Conservation (phyloP, 2,329 filamentous ascomycete genomes). For the Calonectria multiphialidica region DNA sequence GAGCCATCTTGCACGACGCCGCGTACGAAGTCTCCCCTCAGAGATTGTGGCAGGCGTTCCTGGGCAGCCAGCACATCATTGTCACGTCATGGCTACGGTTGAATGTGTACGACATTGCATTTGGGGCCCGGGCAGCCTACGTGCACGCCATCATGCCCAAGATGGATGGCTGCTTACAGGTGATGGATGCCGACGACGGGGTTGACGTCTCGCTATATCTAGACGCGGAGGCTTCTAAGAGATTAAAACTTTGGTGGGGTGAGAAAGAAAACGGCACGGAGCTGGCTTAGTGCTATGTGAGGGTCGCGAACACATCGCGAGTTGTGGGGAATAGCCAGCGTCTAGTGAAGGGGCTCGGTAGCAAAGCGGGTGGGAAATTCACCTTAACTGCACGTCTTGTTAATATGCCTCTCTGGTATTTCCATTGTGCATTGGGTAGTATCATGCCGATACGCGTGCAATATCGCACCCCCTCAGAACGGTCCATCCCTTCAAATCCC, state of each 20-base stretch:
- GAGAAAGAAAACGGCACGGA: neutral
- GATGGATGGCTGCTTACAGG: neutral
- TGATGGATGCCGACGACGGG: neutral
- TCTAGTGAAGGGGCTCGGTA: neutral
- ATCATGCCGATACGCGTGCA: too few relatives aligned
- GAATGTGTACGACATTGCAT: neutral
- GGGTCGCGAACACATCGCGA: neutral
- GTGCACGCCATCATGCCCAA: slow-evolving; percentile 7
- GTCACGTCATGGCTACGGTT: neutral
- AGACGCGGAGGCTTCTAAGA: neutral
- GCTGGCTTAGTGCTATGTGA: neutral
- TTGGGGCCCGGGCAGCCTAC: neutral
- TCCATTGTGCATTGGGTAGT: neutral
- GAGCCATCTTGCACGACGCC: neutral
- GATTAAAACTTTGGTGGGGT: neutral
- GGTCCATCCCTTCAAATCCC: neutral
- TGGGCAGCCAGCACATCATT: neutral
- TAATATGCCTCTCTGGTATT: neutral
- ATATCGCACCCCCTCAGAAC: neutral
- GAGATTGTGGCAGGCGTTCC: slow-evolving; percentile 1
- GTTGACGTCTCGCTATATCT: neutral
- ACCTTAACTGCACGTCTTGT: neutral
- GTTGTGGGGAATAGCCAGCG: neutral
- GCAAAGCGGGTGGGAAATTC: neutral
- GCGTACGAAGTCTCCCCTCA: neutral